phyloP scores from a whole-genome alignment of 2,329 filamentous ascomycete species.

The Colletotrichum spaethianum region DNA sequence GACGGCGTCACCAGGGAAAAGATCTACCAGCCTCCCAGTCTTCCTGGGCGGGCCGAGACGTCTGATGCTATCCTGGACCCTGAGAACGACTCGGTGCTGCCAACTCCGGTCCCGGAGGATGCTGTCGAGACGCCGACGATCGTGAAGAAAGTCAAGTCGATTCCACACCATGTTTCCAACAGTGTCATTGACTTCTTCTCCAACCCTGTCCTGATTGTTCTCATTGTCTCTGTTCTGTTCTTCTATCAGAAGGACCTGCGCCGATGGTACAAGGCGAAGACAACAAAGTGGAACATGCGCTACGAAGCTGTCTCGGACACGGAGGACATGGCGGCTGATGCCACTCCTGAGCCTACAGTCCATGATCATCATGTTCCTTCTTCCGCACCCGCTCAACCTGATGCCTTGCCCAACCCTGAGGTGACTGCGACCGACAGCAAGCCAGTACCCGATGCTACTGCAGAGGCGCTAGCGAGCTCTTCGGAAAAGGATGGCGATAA shows the following conservation, averaged over 20 bases:
- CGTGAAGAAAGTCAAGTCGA: slow-evolving; percentile 63
- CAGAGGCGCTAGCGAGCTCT: background rate
- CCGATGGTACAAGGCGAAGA: slow-evolving; percentile 54
- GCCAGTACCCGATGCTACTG: background rate
- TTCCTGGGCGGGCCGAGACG: slow-evolving; percentile 52
- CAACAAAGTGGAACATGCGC: slow-evolving; percentile 44
- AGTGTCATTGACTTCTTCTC: slow-evolving; percentile 69
- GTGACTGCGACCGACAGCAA: slow-evolving; percentile 10
- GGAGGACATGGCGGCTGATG: slow-evolving; percentile 27
- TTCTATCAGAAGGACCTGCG: slow-evolving; percentile 63
- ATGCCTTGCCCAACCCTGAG: slow-evolving; percentile 7
- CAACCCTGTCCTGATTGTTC: slow-evolving; percentile 66
- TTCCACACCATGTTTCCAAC: slow-evolving; percentile 65
- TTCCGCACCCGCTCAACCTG: background rate
- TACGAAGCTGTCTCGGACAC: slow-evolving; percentile 44
- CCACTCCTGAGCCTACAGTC: slow-evolving; percentile 31
- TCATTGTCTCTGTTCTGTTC: slow-evolving; percentile 59
- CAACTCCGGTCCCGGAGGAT: slow-evolving; percentile 46
- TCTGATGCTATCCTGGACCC: slow-evolving; percentile 48
- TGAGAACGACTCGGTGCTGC: slow-evolving; percentile 53
- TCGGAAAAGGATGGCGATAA: background rate
- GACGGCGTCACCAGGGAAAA: slow-evolving; percentile 55
- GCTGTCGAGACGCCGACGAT: slow-evolving; percentile 57
- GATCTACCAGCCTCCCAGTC: slow-evolving; percentile 53
- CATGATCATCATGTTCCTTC: slow-evolving; percentile 12